Base-by-base conservation (phyloP, 2,329 filamentous ascomycete species). In the Passalora sequoiae region DNA sequence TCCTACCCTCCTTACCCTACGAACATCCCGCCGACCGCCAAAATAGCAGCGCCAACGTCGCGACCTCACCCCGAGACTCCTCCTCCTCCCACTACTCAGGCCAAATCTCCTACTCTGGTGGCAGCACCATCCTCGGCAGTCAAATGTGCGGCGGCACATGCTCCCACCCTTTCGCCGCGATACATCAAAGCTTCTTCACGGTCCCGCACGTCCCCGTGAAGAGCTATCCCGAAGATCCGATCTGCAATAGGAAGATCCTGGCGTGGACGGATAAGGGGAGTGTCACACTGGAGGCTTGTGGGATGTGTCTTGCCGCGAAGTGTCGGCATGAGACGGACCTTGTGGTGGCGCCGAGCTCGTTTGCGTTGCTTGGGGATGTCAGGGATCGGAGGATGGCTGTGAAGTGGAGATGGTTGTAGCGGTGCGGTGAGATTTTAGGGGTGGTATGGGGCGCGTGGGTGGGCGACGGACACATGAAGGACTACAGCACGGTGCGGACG, bases 251-350 rank as follows among this genome's bases (percentile, higher is more conserved):
- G 33, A 21, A 24, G 20, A 36, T 36, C 13, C 13, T 36, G 19
- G 33, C 33, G 4, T 36, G 33, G 33, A 36, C 33, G 20, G n/a
- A 6, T n/a, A 36, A 36, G 20, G 33, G 33, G 7, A 36, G n/a
- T 12, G 33, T 36, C 3, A 24, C 20, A 13, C 20, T 36, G 17
- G 33, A 36, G 33, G 33, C 20, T 17, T 22, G 33, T 15, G 33
- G 33, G 19, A 22, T 21, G 19, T 36, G 33, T n/a, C 6, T 7
- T 6, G 6, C 24, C 6, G 33, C 21, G 19, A 6, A 24, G n/a
- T 36, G 33, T 15, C 8, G 8, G 15, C 9, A 36, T 3, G 5
- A 5, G 9, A 15, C 17, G 6, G 33, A 36, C 8, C 20, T 36
- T 17, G 33, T 21, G 8, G 33, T 36, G 19, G 19, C 33, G 33